Evolutionary conservation across 2,329 filamentous ascomycete species (phyloP), one percentile per base, ranked within the genome.

Genomic region (Penicillium sp.): DNA sequence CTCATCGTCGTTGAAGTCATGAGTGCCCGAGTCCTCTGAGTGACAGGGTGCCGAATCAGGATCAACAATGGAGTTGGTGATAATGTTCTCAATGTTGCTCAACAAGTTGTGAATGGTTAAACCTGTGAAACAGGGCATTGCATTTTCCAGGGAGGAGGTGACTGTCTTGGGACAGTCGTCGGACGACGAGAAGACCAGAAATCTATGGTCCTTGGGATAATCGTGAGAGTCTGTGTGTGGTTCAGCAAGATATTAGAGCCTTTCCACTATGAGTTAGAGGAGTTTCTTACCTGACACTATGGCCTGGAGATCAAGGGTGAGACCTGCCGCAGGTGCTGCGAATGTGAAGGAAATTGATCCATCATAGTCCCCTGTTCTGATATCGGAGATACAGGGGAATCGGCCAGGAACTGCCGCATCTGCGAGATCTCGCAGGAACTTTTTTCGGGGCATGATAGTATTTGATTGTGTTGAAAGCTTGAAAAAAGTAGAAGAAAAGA

Each of bases 291-390:
- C 76, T 57, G 74, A 70, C 5, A 79, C 65, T 21, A 76, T 64
- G 13, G 69, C 71, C 36, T 76, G 70, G 36, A 80, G 65, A 27
- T 75, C 68, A 38, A 79, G 65, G 3, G 54, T 45, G 5, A 59
- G 52, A 11, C 44, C 38, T 15, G 47, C 16, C 19, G 9, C 21
- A 6, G 69, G 65, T 23, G 67, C 54, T 34, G 75, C 73, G 41
- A 81, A 89, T 5, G 73, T 78, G 70, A 93, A 88, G 15, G 81
- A 81, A 55, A 95, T 79, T 55, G 89, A 85, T 50, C 89, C 90
- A 71, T 93, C 88, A 33, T 89, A 87, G 5, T 87, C 84, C 16
- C 88, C 88, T 36, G 78, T 76, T 34, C 76, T 75, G 25, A 96
- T 75, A 34, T 79, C 69, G 47, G 75, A 75, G 47, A 94, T 77